Evolutionary conservation across 2,329 filamentous ascomycete species (phyloP), one percentile per base, ranked within the genome.

Genomic region (Hypoxylon sp.): DNA sequence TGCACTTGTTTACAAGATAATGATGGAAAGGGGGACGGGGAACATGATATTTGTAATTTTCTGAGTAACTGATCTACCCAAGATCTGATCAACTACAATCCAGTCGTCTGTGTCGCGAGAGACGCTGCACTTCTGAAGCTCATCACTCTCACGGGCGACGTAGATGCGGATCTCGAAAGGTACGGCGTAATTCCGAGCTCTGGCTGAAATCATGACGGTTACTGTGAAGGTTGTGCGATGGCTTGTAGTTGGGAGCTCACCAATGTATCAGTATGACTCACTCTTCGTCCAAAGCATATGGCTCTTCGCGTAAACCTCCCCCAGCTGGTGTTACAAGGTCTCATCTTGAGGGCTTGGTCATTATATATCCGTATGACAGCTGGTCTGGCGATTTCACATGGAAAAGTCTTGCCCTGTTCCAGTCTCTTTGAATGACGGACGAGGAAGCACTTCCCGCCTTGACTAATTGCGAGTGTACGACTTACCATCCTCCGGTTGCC

Each of bases 101-200:
- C 62, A 65, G 22, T 49, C 47, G 6, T 24, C 48, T 2, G 24
- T 34, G 3, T 53, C 37, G 37, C 37, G 37, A n/a, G 37, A 41
- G 37, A 41, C 19, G 3, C n/a, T n/a, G 37, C 47, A 58, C 22
- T 53, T 49, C 6, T 47, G 17, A 1, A 59, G 30, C 10, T 50
- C 57, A 17, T 58, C 26, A 7, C 57, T 59, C n/a, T 51, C 65
- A 3, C 56, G 51, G 11, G 54, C 51, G 13, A 46, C 37, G 24
- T 63, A 68, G 13, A 68, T 49, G 51, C 59, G 65, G 24, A 65
- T 55, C 32, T 66, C 47, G 47, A 55, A 63, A 2, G 47, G 48
- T n/a, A 56, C 24, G 4, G 51, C 55, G n/a, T 63, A 63, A 17
- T 66, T 63, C 63, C 59, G 63, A 1, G 59, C 63, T 7, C 59